phyloP scores from a whole-genome alignment of 2,329 filamentous ascomycete genomes.

The Bipolaris cookei region DNA sequence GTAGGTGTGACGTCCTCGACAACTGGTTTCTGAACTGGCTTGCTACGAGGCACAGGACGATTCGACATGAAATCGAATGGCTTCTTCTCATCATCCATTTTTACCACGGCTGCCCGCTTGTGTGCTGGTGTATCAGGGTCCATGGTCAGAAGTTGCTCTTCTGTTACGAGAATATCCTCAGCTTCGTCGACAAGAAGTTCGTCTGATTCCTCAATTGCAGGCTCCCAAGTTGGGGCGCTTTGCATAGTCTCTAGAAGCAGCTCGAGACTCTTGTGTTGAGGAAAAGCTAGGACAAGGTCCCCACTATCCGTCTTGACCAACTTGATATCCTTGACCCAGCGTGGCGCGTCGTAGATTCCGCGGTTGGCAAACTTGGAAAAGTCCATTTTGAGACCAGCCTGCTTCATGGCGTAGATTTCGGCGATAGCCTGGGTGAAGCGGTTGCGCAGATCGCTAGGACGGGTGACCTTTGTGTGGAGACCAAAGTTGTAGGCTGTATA shows the following conservation, averaged over 20 bases:
- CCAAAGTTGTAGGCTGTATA: constrained; percentile 40
- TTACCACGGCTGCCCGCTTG: constrained; percentile 37
- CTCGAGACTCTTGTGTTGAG: constrained; percentile 26
- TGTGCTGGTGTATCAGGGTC: constrained; percentile 36
- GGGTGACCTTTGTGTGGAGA: constrained; percentile 23
- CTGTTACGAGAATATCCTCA: constrained; percentile 20
- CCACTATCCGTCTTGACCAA: constrained; percentile 28
- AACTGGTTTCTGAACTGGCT: constrained; percentile 38
- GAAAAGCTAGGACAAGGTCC: constrained; percentile 32
- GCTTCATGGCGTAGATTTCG: constrained; percentile 59
- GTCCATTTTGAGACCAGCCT: constrained; percentile 37
- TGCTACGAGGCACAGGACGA: constrained; percentile 38
- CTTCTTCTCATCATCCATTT: constrained; percentile 36
- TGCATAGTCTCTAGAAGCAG: constrained; percentile 35
- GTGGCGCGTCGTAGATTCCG: constrained; percentile 36
- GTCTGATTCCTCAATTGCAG: constrained; percentile 17
- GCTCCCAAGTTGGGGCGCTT: constrained; percentile 26
- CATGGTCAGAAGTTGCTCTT: constrained; percentile 30
- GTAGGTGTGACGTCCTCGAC: constrained; percentile 16
- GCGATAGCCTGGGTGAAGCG: constrained; percentile 63
- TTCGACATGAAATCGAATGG: constrained; percentile 49
- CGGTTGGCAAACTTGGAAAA: constrained; percentile 35
- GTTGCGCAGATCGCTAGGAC: constrained; percentile 30
- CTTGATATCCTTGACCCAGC: constrained; percentile 40
- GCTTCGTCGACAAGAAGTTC: constrained; percentile 31